Evolutionary conservation across 495 filamentous ascomycete species (phyloP), one percentile per base, ranked within the genome.

Genomic region (Geopyxis carbonaria): DNA sequence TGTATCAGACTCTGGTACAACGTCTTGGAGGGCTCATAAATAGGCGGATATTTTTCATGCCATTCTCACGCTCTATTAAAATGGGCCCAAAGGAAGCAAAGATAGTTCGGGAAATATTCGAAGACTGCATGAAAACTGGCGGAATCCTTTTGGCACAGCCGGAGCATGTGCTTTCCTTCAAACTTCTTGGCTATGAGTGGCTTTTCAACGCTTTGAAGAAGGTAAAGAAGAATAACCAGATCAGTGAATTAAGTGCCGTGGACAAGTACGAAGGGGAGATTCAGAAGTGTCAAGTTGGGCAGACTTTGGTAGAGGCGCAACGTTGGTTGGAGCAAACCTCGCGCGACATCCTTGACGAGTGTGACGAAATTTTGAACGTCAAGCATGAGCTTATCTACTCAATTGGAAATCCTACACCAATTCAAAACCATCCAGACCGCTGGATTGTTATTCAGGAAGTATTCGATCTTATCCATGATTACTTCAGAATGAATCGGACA

Each of bases 161-260:
- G 0, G 79, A 84, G 50, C 76, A 84, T 41, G 53, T 80, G 0
- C 62, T 82, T 0, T 83, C 78, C 0, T 73, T 81, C 47, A 64
- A 73, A 45, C 57, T 84, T 7, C 73, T 74, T 61, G 75, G 69
- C 0, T 50, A 76, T 1, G 74, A 84, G 37, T 18, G 20, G n/a
- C 22, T 44, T 9, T 7, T 57, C 1, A 62, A 67, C 45, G 46
- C 41, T 1, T 47, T 7, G 5, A 33, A 7, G 6, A 16, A 10
- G 7, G 6, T 5, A 7, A 16, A 7, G n/a, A 16, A 2, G 13
- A 38, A 43, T 21, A 9, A 21, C 0, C 14, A 7, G 6, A n/a
- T n/a, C n/a, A n/a, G n/a, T n/a, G n/a, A n/a, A n/a, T n/a, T n/a
- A n/a, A n/a, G n/a, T n/a, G n/a, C n/a, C n/a, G n/a, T n/a, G n/a